Conservation (phyloP, 2,329 filamentous ascomycete genomes). For the Trichoderma harzianum region DNA sequence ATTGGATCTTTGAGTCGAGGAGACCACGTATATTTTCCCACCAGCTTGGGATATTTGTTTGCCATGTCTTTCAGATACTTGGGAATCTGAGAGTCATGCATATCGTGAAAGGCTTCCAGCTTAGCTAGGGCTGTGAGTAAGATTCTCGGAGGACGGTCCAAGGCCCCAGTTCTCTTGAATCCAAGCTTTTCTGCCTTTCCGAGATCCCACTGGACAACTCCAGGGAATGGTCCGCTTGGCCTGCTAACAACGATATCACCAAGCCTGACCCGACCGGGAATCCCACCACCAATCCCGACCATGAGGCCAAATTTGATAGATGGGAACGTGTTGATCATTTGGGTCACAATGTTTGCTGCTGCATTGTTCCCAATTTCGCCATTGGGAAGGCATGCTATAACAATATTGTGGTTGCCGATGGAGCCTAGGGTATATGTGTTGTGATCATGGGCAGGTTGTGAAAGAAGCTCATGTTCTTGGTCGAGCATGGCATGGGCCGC, state of each 20-base stretch:
- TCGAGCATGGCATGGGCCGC: background rate
- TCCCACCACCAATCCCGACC: background rate
- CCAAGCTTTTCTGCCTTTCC: background rate
- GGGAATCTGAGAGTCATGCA: background rate
- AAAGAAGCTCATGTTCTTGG: background rate
- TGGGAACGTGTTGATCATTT: background rate
- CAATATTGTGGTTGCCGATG: background rate
- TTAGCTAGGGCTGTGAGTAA: background rate
- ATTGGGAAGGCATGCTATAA: background rate
- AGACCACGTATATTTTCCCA: background rate
- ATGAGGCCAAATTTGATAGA: background rate
- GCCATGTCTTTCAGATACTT: background rate
- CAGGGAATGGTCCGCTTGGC: background rate
- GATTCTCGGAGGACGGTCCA: background rate
- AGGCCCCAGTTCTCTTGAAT: background rate
- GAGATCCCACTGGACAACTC: background rate
- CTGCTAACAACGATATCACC: background rate
- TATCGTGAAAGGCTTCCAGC: background rate
- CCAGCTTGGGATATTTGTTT: background rate
- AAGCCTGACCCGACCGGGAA: background rate
- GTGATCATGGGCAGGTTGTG: background rate
- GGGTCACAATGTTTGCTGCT: background rate
- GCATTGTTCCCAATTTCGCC: background rate
- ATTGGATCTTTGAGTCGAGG: background rate
- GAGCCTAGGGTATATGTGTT: background rate